A percentile compares a stretch with the other conserved stretches of the same genome.
Evolutionary conservation across 2,329 filamentous ascomycete genomes (phyloP).

Genomic region (Lasiodiplodia theobromae): DNA sequence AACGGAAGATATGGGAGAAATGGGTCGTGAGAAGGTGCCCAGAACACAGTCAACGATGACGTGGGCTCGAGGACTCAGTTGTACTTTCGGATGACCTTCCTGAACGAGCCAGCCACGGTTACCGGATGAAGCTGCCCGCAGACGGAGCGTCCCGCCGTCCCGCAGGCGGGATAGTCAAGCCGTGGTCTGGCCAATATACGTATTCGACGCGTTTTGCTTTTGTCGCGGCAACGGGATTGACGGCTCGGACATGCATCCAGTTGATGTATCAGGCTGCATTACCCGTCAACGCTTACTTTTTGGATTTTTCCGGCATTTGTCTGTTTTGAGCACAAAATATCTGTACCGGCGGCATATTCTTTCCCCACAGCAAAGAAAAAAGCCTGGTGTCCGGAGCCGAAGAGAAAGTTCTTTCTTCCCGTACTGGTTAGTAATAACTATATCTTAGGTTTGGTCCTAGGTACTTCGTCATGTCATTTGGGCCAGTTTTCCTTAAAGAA

Average conservation of each 20-base stretch:
- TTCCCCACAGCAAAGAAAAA: slow-evolving; percentile 21
- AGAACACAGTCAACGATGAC: slow-evolving; percentile 48
- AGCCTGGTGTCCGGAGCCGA: slow-evolving; percentile 27
- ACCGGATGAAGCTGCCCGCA: slow-evolving; percentile 14
- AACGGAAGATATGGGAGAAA: slow-evolving; percentile 63
- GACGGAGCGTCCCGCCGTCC: slow-evolving; percentile 23
- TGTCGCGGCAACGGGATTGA: slow-evolving; percentile 2
- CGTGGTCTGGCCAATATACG: slow-evolving; percentile 17
- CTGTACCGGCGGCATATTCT: slow-evolving; percentile 26
- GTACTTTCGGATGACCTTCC: slow-evolving; percentile 22
- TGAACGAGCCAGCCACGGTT: slow-evolving; percentile 13
- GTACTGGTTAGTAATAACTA: slow-evolving; percentile 25
- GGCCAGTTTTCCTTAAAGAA: slow-evolving; percentile 3
- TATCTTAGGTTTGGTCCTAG: slow-evolving; percentile 23
- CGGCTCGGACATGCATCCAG: slow-evolving; percentile 4
- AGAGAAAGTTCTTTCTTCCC: slow-evolving; percentile 26
- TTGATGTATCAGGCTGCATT: background rate
- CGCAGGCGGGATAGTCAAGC: slow-evolving; percentile 21
- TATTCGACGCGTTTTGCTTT: slow-evolving; percentile 11
- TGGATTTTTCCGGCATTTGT: background rate
- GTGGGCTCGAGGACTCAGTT: background rate
- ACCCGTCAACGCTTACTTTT: background rate
- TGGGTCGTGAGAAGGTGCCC: slow-evolving; percentile 61
- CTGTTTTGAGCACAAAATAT: slow-evolving; percentile 18
- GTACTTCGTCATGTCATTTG: background rate